Evolutionary conservation across 768 basidiomycete species (phyloP).

Genomic region (Russula dissimulans): DNA sequence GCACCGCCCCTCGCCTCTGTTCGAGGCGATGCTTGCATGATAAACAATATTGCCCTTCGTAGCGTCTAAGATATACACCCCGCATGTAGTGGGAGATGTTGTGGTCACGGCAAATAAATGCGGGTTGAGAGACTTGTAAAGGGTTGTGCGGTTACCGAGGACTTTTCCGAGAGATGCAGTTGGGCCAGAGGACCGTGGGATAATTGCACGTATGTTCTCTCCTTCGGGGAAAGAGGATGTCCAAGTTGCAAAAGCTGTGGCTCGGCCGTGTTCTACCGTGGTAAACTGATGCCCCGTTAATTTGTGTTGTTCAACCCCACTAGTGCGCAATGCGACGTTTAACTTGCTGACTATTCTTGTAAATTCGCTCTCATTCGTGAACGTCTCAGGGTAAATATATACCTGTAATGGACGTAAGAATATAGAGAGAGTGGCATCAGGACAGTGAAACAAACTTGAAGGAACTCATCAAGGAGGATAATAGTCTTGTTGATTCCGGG

Average conservation of each 20-base stretch:
- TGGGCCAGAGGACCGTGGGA: conserved; percentile 40
- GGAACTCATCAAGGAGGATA: conserved; percentile 63
- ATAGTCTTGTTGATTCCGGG: conserved; percentile 38
- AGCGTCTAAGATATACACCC: conserved; percentile 70
- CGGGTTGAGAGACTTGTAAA: conserved; percentile 93
- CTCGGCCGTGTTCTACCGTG: conserved; percentile 32
- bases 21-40: conserved; percentile 43
- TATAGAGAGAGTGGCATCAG: neutral
- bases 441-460: conserved; percentile 43
- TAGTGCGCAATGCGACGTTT: conserved; percentile 48
- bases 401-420: conserved; percentile 31
- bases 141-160: conserved; percentile 73
- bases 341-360: conserved; percentile 35
- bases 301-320: conserved; percentile 32
- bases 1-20: conserved; percentile 35
- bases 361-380: conserved; percentile 37
- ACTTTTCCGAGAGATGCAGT: conserved; percentile 79
- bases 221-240: conserved; percentile 42
- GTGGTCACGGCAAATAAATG: conserved; percentile 65
- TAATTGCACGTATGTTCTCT: conserved; percentile 48
- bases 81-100: conserved; percentile 33
- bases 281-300: conserved; percentile 51
- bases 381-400: conserved; percentile 58
- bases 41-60: conserved; percentile 74
- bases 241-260: conserved; percentile 60